Base-by-base conservation (phyloP, 139 green algal genomes). In the Medakamo hakoo region DNA sequence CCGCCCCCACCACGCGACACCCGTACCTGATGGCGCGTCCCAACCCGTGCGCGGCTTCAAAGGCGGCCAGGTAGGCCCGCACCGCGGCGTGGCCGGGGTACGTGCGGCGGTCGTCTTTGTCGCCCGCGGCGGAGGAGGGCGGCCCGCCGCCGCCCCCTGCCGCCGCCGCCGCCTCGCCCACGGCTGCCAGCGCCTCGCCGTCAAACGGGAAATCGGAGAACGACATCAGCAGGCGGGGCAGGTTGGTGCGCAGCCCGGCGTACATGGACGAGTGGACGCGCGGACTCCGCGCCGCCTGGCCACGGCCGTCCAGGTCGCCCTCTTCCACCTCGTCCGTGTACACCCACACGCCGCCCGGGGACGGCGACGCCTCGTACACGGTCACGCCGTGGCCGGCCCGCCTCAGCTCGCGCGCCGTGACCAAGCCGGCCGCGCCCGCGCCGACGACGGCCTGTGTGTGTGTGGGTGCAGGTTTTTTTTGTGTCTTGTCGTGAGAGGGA, bases 151-250 rank as follows among this genome's bases (percentile, higher is more conserved):
- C 64, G 79, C 75, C 18, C 67, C 30, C 27, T 82, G 74, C 2
- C 29, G 48, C 30, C 58, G 71, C 48, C 76, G 84, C 48, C 68
- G 64, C 30, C 80, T 31, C 14, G 58, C 82, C 79, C 4, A 27
- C n/a, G 3, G 66, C 67, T 21, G 68, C 66, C 16, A 25, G 66
- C 29, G 70, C 73, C 1, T 55, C 29, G 0, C 58, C 55, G 30
- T 69, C 49, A 25, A 92, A 88, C 9, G 82, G 77, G 49, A 91
- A 83, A 49, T 85, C 75, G 3, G n/a, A 21, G 64, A 77, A 90
- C 4, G 64, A 69, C 85, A 92, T 92, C 16, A 89, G 59, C 55
- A 91, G 76, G 0, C 85, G 69, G 3, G 85, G 85, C 30, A 92
- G 60, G 67, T 92, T 92, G 26, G 84, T 92, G 29, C 85, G 72